Base-by-base conservation (phyloP, 2,329 filamentous ascomycete species). In the Ascochyta lentis region DNA sequence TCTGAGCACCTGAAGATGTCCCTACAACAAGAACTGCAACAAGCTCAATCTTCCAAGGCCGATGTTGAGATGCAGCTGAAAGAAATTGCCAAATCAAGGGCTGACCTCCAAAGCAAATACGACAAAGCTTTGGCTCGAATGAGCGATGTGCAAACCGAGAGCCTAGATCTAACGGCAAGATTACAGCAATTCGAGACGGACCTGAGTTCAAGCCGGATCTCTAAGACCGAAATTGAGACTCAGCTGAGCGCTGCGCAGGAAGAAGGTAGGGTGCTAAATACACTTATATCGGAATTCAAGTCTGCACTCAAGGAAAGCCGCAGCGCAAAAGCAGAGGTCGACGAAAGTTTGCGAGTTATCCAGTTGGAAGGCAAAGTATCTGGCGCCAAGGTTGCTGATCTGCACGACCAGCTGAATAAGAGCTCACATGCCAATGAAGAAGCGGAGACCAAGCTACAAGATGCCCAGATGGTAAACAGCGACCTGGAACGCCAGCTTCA, bases 1-100 rank as follows among this genome's bases (percentile, higher is more conserved):
- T 66, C 66, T 7, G 58, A 68, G 39, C 57, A 56, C 24, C 39
- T 64, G 10, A 64, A 62, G 15, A 31, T 34, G 0, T 59, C 60
- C 1, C 46, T 68, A 19, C 57, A 63, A 8, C 16, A 57, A 27
- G 63, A 68, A 41, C 37, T 70, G 12, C 41, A 48, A 12, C 52
- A 56, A 19, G 50, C 58, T 5, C 61, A 61, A 4, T 24, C 7
- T 1, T 58, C 56, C 7, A 68, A 65, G 31, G 34, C 34, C 26
- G 45, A 60, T 0, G 44, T 58, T 6, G 62, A 68, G 33, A 31
- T 38, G 6, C 59, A 52, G 38, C 57, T 66, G 4, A 34, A 43
- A 3, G 55, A 60, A 10, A 34, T 51, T 3, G 16, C 57, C 9
- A 29, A 13, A 6, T 59, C 58, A 2, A 63, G 59, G 41, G 26